Evolutionary conservation across 2,329 filamentous ascomycete species (phyloP), one percentile per base, ranked within the genome.

Genomic region (Trichoderma harzianum): DNA sequence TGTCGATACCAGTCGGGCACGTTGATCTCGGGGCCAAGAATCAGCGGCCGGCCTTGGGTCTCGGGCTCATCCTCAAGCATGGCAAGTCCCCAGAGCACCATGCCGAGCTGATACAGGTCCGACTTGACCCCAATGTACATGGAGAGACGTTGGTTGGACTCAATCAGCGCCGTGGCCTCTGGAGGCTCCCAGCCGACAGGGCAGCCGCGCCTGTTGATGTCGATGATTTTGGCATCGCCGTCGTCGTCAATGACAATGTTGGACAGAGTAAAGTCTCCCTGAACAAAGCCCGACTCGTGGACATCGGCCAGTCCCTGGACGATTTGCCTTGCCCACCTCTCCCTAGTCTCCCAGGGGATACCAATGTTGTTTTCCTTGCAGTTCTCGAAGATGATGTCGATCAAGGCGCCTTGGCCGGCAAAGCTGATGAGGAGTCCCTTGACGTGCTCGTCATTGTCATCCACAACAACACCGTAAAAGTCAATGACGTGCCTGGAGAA

Each of bases 51-150:
- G 55, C 87, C 88, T 72, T 92, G 90, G 24, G 89, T 86, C 79
- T 98, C 96, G 1, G 96, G 96, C 77, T 98, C 95, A 77, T 98
- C 95, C 70, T 95, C 89, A 75, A 95, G 89, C 78, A 92, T 92
- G 1, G 94, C 95, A 60, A 99, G 84, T 26, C 93, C 94, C 94
- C 95, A 99, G 3, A 99, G 84, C 2, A 97, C 94, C 96, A 99
- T 99, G 6, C 96, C 96, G 6, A 98, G 87, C 81, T 99, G 96
- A 78, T 92, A 99, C 1, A 99, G 85, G 81, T 99, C 96, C 0
- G 95, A 97, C 82, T 99, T 99, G 79, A 98, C 94, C 14, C 96
- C 95, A 79, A 99, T 98, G 78, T 97, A 98, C 91, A 98, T 97
- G 60, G 93, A 92, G 68, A 99, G 95, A 34, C 94, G 89, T 80